Evolutionary conservation across 495 filamentous ascomycete species (phyloP), one percentile per base, ranked within the genome.

Genomic region (Hypoxylon fuscum): DNA sequence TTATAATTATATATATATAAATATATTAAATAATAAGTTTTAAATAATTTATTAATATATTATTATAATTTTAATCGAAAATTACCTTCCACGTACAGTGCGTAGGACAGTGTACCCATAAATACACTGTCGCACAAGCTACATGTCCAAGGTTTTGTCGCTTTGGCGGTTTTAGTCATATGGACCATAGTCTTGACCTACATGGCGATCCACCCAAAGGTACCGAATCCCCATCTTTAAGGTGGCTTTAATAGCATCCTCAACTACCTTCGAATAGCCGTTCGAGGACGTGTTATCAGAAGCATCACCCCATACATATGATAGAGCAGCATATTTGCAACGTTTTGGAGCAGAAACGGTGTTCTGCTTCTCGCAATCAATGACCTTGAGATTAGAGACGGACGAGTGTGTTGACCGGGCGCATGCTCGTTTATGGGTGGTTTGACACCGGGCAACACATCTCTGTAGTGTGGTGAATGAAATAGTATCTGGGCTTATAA

Each of bases 301-400:
- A 34, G 22, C 12, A 22, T 53, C 42, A 20, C 70, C 71, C 71
- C 70, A 74, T n/a, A 70, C 67, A 59, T 74, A 74, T 14, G 70
- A 70, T 21, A 74, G 48, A 3, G 71, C 67, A 6, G 65, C 51
- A 25, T 69, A 71, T 23, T 43, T 46, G 23, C 42, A 62, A 8
- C 15, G 41, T 1, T 7, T 20, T 10, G 23, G 42, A 3, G 31
- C 31, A 2, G 10, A 12, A 12, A 34, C 10, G 31, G n/a, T 12
- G 10, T 11, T 34, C 31, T 7, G 31, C 2, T 34, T 12, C 10
- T 34, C n/a, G 10, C 31, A 34, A 34, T 34, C 31, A 10, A 34
- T 34, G 31, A 34, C 31, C 10, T 12, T 7, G 2, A 34, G n/a
- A 7, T 34, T 34, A 12, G 31, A 34, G 15, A 37, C 6, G n/a